A percentile compares a stretch with the other conserved stretches of the same genome.
These are phyloP conservation scores for Withania somnifera DNA, from an alignment of 305 asterid genomes.

Conservation along the genomic window DNA sequence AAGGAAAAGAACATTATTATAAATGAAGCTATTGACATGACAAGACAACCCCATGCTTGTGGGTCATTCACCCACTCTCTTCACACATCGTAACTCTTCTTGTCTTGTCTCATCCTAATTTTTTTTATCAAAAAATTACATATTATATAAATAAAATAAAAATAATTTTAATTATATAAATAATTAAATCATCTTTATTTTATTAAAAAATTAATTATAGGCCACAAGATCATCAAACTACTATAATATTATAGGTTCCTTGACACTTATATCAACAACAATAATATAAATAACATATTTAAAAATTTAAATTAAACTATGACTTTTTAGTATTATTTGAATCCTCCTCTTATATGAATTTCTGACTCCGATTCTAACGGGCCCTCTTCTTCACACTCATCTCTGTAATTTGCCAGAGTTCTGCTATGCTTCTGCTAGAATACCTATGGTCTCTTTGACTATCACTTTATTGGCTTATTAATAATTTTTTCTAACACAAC, in stretches of 20 bases:
- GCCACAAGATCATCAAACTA: background rate
- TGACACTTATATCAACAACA: background rate
- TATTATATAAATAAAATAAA: background rate
- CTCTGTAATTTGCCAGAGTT: background rate
- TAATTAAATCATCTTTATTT: background rate
- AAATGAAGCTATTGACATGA: constrained; percentile 42
- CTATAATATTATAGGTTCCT: background rate
- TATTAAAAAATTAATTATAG: background rate
- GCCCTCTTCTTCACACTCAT: background rate
- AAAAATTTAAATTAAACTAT: background rate
- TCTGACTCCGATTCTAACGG: background rate
- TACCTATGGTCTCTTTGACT: constrained; percentile 6
- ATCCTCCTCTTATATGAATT: background rate
- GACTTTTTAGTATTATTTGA: background rate
- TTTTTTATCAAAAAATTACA: background rate
- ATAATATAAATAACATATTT: background rate
- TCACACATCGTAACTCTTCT: background rate
- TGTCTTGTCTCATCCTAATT: rapidly evolving
- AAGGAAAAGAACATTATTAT: background rate
- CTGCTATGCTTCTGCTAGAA: background rate
- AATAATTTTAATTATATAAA: background rate
- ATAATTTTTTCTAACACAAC: background rate
- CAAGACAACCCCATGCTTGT: constrained; percentile 45
- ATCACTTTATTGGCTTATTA: background rate
- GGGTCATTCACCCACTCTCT: constrained; percentile 12